A percentile compares a stretch with the other conserved stretches of the same genome.
Evolutionary conservation across 2,329 filamentous ascomycete species (phyloP).

Genomic region (Trichoderma afroharzianum): DNA sequence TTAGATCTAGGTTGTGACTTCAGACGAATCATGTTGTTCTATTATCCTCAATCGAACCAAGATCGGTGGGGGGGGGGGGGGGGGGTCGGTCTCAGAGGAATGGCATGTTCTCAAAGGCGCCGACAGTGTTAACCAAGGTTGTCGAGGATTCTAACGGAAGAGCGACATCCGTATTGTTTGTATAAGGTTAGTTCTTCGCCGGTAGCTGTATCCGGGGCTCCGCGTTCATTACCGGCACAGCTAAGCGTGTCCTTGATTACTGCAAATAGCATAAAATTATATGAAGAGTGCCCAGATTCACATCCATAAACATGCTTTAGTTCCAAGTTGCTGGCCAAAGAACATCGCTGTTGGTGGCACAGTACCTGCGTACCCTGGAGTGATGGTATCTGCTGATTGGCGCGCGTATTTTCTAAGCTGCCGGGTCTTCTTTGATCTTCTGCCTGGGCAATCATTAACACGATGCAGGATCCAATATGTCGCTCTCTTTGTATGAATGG

Average conservation of each 20-base stretch:
- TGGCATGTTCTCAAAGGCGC: neutral
- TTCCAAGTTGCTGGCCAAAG: neutral
- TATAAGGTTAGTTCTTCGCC: neutral
- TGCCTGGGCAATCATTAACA: neutral
- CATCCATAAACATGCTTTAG: neutral
- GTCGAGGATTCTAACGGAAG: neutral
- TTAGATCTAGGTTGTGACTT: neutral
- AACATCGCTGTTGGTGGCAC: neutral
- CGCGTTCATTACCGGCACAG: neutral
- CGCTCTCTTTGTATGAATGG: neutral
- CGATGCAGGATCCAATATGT: neutral
- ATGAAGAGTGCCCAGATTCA: neutral
- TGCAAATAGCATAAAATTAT: neutral
- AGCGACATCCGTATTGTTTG: neutral
- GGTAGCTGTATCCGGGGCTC: neutral
- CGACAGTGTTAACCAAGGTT: neutral
- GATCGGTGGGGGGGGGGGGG: neutral
- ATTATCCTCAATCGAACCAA: neutral
- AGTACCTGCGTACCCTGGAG: neutral
- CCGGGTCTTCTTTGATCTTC: neutral
- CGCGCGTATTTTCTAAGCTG: neutral
- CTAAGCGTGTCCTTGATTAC: neutral
- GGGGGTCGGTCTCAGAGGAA: too few species aligned
- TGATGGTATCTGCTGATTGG: neutral
- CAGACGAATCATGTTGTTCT: neutral